A percentile compares a stretch with the other conserved stretches of the same genome.
Evolutionary conservation across 2,329 filamentous ascomycete species (phyloP).

Genomic region (Cladosporium colombiae): DNA sequence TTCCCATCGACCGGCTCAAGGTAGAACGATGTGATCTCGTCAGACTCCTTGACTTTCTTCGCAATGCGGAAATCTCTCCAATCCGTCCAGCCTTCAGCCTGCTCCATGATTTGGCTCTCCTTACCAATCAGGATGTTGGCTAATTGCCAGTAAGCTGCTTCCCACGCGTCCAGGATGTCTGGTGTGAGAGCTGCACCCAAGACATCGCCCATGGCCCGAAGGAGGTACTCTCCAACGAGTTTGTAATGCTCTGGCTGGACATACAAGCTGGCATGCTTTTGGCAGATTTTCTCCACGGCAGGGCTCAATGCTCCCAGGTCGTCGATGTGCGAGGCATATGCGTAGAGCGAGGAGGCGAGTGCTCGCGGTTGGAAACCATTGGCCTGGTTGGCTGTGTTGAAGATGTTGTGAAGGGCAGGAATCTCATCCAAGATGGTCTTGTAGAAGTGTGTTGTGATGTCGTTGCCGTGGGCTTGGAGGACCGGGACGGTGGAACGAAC

Average conservation of each 20-base stretch:
- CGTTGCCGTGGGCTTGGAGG: conserved; percentile 65
- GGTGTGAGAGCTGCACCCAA: conserved; percentile 68
- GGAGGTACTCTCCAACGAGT: conserved; percentile 68
- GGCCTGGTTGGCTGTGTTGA: conserved; percentile 70
- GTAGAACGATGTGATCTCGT: conserved; percentile 71
- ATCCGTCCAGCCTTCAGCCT: conserved; percentile 62
- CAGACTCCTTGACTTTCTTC: conserved; percentile 65
- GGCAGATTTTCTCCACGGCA: conserved; percentile 67
- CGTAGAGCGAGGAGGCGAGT: conserved; percentile 67
- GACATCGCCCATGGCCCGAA: conserved; percentile 66
- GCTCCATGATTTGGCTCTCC: conserved; percentile 64
- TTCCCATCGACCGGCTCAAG: conserved; percentile 63
- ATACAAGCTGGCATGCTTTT: conserved; percentile 72
- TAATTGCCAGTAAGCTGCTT: conserved; percentile 70
- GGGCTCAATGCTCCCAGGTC: conserved; percentile 61
- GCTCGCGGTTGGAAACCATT: conserved; percentile 70
- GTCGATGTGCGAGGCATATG: conserved; percentile 72
- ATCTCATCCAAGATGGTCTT: conserved; percentile 65
- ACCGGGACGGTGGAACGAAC: conserved; percentile 72
- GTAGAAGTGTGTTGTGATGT: conserved; percentile 73
- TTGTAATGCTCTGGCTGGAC: conserved; percentile 69
- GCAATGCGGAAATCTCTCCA: conserved; percentile 69
- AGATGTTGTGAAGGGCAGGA: conserved; percentile 67
- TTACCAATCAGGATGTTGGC: conserved; percentile 70
- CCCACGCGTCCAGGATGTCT: conserved; percentile 67